Percentiles rank a stretch among this genome's conserved stretches.
phyloP scores from a whole-genome alignment of 2,329 filamentous ascomycete genomes.

The Colletotrichum sansevieriae region DNA sequence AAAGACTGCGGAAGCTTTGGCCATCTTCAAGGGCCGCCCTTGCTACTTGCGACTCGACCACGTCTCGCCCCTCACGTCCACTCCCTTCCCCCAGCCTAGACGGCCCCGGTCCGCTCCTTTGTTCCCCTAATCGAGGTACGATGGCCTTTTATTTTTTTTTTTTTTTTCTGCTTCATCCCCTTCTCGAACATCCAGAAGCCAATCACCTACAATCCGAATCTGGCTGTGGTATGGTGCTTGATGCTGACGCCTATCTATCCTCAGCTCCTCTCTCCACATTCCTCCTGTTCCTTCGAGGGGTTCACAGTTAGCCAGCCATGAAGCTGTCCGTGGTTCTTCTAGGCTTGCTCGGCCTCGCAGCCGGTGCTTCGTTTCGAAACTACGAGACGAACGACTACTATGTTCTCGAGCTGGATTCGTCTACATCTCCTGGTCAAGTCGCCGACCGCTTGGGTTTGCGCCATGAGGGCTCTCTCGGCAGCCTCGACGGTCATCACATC shows the following conservation, averaged over 20 bases:
- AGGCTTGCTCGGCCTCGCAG: slow-evolving; percentile 63
- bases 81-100: slow-evolving; percentile 26
- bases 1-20: slow-evolving; percentile 35
- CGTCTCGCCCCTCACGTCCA: slow-evolving; percentile 32
- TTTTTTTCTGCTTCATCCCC: not conserved
- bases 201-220: not conserved
- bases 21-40: slow-evolving; percentile 36
- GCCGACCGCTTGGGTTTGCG: slow-evolving; percentile 79
- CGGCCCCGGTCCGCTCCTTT: slow-evolving; percentile 33
- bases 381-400: slow-evolving; percentile 92
- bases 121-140: slow-evolving; percentile 38
- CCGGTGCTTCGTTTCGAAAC: slow-evolving; percentile 71
- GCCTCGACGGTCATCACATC: slow-evolving; percentile 84
- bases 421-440: slow-evolving; percentile 75
- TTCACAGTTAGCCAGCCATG: slow-evolving; percentile 54
- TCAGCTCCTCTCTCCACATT: slow-evolving; percentile 19
- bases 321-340: slow-evolving; percentile 65
- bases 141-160: too few species aligned
- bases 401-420: slow-evolving; percentile 83
- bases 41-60: slow-evolving; percentile 42
- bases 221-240: slow-evolving; percentile 12
- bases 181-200: not conserved
- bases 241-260: slow-evolving; percentile 21
- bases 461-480: slow-evolving; percentile 85
- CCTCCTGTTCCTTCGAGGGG: slow-evolving; percentile 32